Evolutionary conservation across 169 alveolate genomes (phyloP).

Genomic region (Perkinsus olseni): DNA sequence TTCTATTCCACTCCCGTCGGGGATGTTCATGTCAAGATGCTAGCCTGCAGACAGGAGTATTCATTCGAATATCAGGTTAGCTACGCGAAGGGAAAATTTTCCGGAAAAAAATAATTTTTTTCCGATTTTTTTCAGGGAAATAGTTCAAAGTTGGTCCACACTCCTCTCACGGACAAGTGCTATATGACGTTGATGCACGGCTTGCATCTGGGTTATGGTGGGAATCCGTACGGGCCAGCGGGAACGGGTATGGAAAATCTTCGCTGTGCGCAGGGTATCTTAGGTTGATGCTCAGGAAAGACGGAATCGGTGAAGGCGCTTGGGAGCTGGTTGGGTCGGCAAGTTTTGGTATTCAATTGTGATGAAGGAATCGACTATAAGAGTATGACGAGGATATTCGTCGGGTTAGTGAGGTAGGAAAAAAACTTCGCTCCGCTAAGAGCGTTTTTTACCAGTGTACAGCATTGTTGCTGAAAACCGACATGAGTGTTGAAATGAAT

Average conservation of each 20-base stretch:
- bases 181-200: constrained; percentile 92
- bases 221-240: constrained; percentile 99
- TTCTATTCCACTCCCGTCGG: background rate
- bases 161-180: constrained; percentile 97
- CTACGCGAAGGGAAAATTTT: constrained; percentile 10
- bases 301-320: constrained; percentile 98
- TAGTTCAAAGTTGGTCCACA: constrained; percentile 84
- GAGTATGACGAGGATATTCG: constrained; percentile 51
- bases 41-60: constrained; percentile 72
- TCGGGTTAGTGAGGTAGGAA: constrained; percentile 67
- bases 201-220: constrained; percentile 89
- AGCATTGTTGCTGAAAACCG: no score
- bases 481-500: no score
- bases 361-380: constrained; percentile 94
- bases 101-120: background rate
- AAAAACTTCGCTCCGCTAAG: background rate
- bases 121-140: constrained; percentile 36
- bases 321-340: constrained; percentile 89
- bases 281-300: constrained; percentile 86
- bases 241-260: constrained; percentile 67
- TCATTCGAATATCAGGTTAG: constrained; percentile 79
- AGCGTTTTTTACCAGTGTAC: background rate
- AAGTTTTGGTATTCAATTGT: constrained; percentile 94
- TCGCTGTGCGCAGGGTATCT: background rate
- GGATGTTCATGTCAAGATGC: constrained; percentile 42